Base-by-base conservation (phyloP, 2,329 filamentous ascomycete species). In the Aspergillus sp. region DNA sequence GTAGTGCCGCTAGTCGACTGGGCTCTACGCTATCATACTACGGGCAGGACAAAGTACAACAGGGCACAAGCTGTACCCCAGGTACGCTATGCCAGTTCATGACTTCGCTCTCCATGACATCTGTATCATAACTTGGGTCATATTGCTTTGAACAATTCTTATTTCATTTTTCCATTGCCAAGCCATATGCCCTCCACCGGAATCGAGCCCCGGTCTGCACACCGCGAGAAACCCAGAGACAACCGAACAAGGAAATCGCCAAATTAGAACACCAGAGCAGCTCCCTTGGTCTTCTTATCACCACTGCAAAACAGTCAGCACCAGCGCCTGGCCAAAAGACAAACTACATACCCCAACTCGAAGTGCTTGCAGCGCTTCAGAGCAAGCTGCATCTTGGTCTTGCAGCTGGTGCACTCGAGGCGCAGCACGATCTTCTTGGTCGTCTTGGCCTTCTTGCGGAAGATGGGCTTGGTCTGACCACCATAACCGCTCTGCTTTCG, bases 221-320 rank as follows among this genome's bases (percentile, higher is more conserved):
- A 58, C 57, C 55, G 54, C 52, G 55, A 47, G 49, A 58, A 57
- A 59, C 55, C 56, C 56, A 58, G 52, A 57, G 53, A n/a, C n/a
- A n/a, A n/a, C 56, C 56, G 51, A 58, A 58, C 53, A 60, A 60
- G 53, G 47, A 59, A 59, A 59, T 52, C 46, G 46, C 51, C 61
- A 69, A 75, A 72, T 81, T 94, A 98, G 80, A 98, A 98, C 62
- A 98, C 91, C 64, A 98, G 80, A 71, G 91, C 91, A 60, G 91
- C 91, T 82, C 91, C 91, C 86, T 98, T 98, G 61, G 91, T 98
- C 86, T 98, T 98, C 88, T 98, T 98, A 82, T 98, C 91, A 80
- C 91, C 91, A 81, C 91, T 93, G 56, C 58, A 52, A 40, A 44
- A 32, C 41, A 48, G 44, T 36, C 30, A 58, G 74, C 63, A 74